Evolutionary conservation across 2,329 filamentous ascomycete genomes (phyloP).

Genomic region (Penicillium fuscoglaucum): DNA sequence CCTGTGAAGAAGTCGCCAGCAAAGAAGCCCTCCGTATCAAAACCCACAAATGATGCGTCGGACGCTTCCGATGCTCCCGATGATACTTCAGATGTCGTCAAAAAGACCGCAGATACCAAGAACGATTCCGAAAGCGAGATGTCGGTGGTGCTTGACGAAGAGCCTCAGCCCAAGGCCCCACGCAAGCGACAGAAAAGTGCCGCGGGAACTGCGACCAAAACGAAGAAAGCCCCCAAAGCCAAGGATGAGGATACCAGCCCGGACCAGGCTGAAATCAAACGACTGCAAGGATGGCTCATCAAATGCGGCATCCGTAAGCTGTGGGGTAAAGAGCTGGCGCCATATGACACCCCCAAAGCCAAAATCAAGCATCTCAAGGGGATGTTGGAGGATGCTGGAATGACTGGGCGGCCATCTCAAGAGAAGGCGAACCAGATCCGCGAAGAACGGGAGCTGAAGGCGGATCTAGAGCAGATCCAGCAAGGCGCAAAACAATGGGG

Average conservation of each 20-base stretch:
- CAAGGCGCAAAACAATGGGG: conserved; percentile 83
- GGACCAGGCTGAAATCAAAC: conserved; percentile 80
- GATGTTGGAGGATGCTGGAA: conserved; percentile 79
- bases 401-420: conserved; percentile 84
- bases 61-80: conserved; percentile 16
- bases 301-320: conserved; percentile 93
- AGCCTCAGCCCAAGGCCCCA: conserved; percentile 60
- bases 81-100: conserved; percentile 15
- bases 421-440: conserved; percentile 84
- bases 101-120: conserved; percentile 41
- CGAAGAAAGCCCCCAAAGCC: conserved; percentile 39
- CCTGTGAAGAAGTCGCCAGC: conserved; percentile 7
- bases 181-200: conserved; percentile 49
- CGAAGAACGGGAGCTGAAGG: conserved; percentile 78
- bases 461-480: conserved; percentile 80
- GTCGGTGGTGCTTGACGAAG: conserved; percentile 77
- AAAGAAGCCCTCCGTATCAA: conserved; percentile 11
- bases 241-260: conserved; percentile 56
- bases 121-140: conserved; percentile 63
- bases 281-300: conserved; percentile 77
- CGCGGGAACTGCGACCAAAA: conserved; percentile 30
- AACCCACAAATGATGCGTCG: conserved; percentile 5
- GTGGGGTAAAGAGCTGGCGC: conserved; percentile 81
- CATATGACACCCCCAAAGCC: conserved; percentile 68
- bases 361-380: conserved; percentile 80